A percentile compares a stretch with the other conserved stretches of the same genome.
Conservation (phyloP, 1,284 basidiomycete genomes). For the Taiwanofungus camphoratus region DNA sequence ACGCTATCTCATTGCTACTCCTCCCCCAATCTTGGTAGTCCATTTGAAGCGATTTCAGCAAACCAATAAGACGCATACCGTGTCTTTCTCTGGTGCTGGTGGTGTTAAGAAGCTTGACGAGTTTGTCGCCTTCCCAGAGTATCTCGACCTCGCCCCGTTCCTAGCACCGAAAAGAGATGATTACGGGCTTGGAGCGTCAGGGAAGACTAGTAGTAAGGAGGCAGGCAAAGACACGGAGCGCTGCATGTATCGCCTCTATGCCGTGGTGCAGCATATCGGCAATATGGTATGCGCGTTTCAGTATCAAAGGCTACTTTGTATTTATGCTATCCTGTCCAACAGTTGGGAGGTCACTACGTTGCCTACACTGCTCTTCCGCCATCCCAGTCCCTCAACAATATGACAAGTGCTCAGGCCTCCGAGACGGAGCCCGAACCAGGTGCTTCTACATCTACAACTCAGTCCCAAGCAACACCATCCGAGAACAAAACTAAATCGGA, state of each 20-base stretch:
- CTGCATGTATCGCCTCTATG: constrained; percentile 72
- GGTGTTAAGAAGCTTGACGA: constrained; percentile 84
- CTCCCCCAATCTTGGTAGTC: constrained; percentile 86
- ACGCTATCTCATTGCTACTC: constrained; percentile 83
- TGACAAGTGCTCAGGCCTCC: constrained; percentile 1
- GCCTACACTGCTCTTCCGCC: constrained; percentile 63
- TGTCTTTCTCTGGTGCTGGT: constrained; percentile 49
- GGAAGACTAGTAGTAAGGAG: constrained; percentile 30
- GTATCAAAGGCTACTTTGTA: too few species aligned
- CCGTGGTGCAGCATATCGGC: constrained; percentile 88
- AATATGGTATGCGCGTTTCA: constrained; percentile 77
- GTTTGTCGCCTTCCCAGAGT: constrained; percentile 83
- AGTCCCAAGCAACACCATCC: constrained; percentile 6
- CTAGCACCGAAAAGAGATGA: constrained; percentile 79
- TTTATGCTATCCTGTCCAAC: constrained; percentile 2
- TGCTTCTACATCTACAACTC: constrained; percentile 17
- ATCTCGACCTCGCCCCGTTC: constrained; percentile 81
- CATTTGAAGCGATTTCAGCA: constrained; percentile 95
- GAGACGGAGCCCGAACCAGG: constrained; percentile 11
- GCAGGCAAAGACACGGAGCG: constrained; percentile 34
- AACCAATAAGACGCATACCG: constrained; percentile 41
- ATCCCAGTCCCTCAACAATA: constrained; percentile 6
- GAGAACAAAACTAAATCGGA: constrained; percentile 10
- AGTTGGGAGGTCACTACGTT: constrained; percentile 84
- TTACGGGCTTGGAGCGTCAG: constrained; percentile 43